Evolutionary conservation across 257 asterid genomes (phyloP).

Genomic region (Solanum gracilifrons): DNA sequence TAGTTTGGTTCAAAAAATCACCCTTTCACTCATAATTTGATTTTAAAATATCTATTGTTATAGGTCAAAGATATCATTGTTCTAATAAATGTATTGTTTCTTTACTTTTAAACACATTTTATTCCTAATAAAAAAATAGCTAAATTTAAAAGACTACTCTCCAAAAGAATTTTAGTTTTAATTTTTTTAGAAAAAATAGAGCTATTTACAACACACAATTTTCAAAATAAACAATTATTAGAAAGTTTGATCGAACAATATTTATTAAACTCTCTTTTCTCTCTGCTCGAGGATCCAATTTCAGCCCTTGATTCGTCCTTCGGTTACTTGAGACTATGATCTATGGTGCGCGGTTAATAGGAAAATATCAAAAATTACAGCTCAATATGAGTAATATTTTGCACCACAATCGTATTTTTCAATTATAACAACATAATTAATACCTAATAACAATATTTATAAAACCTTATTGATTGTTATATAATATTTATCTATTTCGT

Average conservation of each 20-base stretch:
- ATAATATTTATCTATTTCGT: no score
- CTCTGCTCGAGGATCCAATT: neutral
- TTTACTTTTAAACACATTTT: neutral
- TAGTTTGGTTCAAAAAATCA: neutral
- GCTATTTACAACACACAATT: neutral
- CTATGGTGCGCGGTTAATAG: neutral
- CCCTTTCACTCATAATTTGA: neutral
- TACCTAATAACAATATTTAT: neutral
- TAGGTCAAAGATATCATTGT: neutral
- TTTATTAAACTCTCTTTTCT: no score
- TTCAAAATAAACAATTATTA: neutral
- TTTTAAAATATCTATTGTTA: neutral
- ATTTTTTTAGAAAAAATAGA: neutral
- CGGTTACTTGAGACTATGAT: neutral
- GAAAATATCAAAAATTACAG: no score
- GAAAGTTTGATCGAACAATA: neutral
- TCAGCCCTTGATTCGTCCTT: neutral
- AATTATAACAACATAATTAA: neutral
- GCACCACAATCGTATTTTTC: neutral
- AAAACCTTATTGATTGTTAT: neutral
- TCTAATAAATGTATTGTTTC: neutral
- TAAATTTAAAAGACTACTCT: neutral
- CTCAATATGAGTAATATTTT: neutral
- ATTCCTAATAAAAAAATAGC: neutral
- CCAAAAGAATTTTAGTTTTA: neutral